Percentiles rank a stretch among this genome's conserved stretches.
Conservation (phyloP, 129 eudicot genomes). For the sunflower (Helianthus annuus) region HanXRQr2.0-SUNRISE NC_035447.2:26635273-26635772, state of each 20-base stretch:
- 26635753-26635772: slow-evolving; percentile 76
- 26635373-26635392: slow-evolving; percentile 75
- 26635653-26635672: slow-evolving; percentile 83
- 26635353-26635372: slow-evolving; percentile 84
- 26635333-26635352: slow-evolving; percentile 64
- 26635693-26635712: slow-evolving; percentile 76
- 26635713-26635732: slow-evolving; percentile 78
- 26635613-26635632: slow-evolving; percentile 64
- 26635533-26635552: slow-evolving; percentile 68
- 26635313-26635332: slow-evolving; percentile 49
- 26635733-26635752: slow-evolving; percentile 74
- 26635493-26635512: slow-evolving; percentile 73
- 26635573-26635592: slow-evolving; percentile 84
- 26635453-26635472: slow-evolving; percentile 70
- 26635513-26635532: slow-evolving; percentile 80
- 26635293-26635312: slow-evolving; percentile 66
- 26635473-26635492: slow-evolving; percentile 74
- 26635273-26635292: slow-evolving; percentile 78
- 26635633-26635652: slow-evolving; percentile 85
- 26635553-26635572: slow-evolving; percentile 69
- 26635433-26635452: slow-evolving; percentile 60
- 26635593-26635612: slow-evolving; percentile 59
- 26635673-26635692: slow-evolving; percentile 68
- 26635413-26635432: slow-evolving; percentile 56
- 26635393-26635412: slow-evolving; percentile 86